Base-by-base conservation (phyloP, 108 stramenopile species). In the Ochromonas danica region DNA sequence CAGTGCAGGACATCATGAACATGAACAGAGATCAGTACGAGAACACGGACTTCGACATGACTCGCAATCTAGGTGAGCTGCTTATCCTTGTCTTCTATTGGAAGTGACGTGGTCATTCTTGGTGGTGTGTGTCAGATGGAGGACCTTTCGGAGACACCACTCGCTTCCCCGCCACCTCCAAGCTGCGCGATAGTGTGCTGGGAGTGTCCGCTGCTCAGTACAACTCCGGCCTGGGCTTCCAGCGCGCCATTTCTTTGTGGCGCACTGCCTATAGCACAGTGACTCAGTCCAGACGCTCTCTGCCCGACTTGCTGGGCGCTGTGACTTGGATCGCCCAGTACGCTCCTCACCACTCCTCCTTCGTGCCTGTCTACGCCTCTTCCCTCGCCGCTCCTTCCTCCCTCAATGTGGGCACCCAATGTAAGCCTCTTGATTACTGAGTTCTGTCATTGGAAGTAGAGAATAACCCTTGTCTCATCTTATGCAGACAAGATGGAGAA, bases 21-120 rank as follows among this genome's bases (percentile, higher is more conserved):
- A 82, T 89, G 22, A 85, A 89, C 61, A 87, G 91, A 3, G 85
- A 92, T 80, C 89, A 89, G 72, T 92, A 92, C 71, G 87, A 90
- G 41, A 88, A 88, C 35, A 92, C 91, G 28, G 61, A 70, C 25
- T 94, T 82, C 71, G 91, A 92, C 78, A 70, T 93, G 82, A 82
- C 72, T 27, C 51, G 51, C 51, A 57, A 57, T 57, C n/a, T n/a
- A n/a, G n/a, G n/a, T n/a, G n/a, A n/a, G n/a, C n/a, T n/a, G n/a
- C n/a, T n/a, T n/a, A n/a, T n/a, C n/a, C n/a, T n/a, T n/a, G n/a
- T n/a, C n/a, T n/a, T n/a, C n/a, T n/a, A n/a, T n/a, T n/a, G n/a
- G n/a, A n/a, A n/a, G n/a, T n/a, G n/a, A n/a, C n/a, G n/a, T n/a
- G n/a, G n/a, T n/a, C n/a, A n/a, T n/a, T n/a, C n/a, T n/a, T n/a